These are phyloP conservation scores for Heterobasidion parviporum DNA, from an alignment of 1,284 basidiomycete genomes.

Conservation along the genomic window DNA sequence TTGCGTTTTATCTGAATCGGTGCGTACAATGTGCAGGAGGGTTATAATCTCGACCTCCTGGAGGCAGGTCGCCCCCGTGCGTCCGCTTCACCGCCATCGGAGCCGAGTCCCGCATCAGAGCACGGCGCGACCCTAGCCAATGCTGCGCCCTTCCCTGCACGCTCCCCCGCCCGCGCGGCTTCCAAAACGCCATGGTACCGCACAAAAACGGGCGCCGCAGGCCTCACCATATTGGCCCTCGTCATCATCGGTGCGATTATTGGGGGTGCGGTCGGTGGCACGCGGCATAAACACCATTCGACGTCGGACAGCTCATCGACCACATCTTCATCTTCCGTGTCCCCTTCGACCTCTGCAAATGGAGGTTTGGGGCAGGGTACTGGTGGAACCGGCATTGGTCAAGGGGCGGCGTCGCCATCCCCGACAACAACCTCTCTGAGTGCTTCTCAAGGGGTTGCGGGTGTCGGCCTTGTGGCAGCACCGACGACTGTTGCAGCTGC, in stretches of 20 bases:
- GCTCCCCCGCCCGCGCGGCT: slow-evolving; percentile 4
- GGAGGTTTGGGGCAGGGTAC: neutral
- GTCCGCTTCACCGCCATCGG: slow-evolving; percentile 11
- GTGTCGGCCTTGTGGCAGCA: no score
- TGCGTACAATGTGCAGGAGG: slow-evolving; percentile 27
- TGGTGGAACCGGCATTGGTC: neutral
- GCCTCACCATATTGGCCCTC: slow-evolving; percentile 26
- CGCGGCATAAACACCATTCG: slow-evolving; percentile 18
- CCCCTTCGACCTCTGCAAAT: neutral
- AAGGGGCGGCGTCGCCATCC: neutral
- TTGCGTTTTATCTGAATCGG: neutral
- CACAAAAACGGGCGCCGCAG: slow-evolving; percentile 28
- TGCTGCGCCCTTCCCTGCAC: slow-evolving; percentile 7
- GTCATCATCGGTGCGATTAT: slow-evolving; percentile 45
- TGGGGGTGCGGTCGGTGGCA: slow-evolving; percentile 55
- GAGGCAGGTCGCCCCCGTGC: slow-evolving; percentile 15
- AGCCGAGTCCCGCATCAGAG: slow-evolving; percentile 8
- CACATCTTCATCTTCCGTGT: neutral
- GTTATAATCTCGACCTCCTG: slow-evolving; percentile 44
- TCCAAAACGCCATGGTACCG: slow-evolving; percentile 23
- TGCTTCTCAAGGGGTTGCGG: no score
- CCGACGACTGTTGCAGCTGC: no score
- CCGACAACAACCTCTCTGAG: neutral
- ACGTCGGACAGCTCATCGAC: neutral
- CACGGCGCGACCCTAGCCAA: slow-evolving; percentile 7